phyloP scores from a whole-genome alignment of 768 basidiomycete genomes.

The Ramaria sp. region DNA sequence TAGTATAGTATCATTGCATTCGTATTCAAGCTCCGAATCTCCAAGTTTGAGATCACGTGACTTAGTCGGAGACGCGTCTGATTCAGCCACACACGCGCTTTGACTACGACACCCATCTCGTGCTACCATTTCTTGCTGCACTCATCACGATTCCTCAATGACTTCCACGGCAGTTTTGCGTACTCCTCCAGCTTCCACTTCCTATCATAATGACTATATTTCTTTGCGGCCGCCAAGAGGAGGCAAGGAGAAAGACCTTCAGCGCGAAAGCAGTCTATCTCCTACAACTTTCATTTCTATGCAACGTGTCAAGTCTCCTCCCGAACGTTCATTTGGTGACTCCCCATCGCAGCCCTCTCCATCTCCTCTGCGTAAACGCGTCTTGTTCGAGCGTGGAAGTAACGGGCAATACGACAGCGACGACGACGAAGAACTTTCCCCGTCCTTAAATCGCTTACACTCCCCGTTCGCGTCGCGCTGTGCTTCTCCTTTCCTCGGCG shows the following conservation, averaged over 20 bases:
- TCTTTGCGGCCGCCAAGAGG: neutral
- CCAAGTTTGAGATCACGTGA: constrained; percentile 9
- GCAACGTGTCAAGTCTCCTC: neutral
- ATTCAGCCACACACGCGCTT: constrained; percentile 7
- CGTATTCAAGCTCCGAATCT: too few relatives aligned
- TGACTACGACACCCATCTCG: neutral
- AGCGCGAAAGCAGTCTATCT: neutral
- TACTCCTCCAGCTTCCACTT: neutral
- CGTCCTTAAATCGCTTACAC: neutral
- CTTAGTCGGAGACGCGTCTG: neutral
- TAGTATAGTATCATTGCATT: too few relatives aligned
- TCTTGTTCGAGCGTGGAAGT: neutral
- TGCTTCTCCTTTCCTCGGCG: constrained; percentile 5
- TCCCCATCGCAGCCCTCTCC: constrained; percentile 2
- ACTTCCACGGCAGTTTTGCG: constrained; percentile 2
- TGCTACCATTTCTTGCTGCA: neutral
- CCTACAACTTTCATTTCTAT: neutral
- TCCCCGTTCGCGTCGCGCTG: constrained; percentile 3
- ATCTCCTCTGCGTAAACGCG: constrained; percentile 4
- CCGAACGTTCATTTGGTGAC: neutral
- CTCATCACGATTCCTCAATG: neutral
- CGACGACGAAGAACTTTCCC: neutral
- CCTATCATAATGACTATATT: neutral
- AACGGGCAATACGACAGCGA: neutral
- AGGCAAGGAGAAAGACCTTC: constrained; percentile 2